Base-by-base conservation (phyloP, 2,329 filamentous ascomycete species). In the Gyromitra esculenta region DNA sequence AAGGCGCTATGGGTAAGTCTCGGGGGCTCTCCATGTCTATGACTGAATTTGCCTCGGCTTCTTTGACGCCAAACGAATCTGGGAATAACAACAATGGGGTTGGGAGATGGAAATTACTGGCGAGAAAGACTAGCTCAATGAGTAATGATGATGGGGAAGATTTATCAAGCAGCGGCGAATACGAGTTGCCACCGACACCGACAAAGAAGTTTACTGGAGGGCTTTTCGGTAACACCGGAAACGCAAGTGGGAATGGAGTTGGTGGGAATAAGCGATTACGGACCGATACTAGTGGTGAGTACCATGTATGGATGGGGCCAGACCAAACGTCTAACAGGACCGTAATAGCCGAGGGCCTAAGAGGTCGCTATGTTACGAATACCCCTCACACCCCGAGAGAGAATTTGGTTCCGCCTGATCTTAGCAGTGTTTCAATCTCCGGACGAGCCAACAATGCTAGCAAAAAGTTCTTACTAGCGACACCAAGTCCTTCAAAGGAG, bases 151-250 rank as follows among this genome's bases (percentile, higher is more conserved):
- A 77, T 2, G 91, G 90, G 25, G 93, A 94, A 52, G 92, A 97
- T 64, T 85, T 91, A 81, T 74, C 73, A 2, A 86, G 87, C 68
- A 86, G 84, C 25, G 92, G 84, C 25, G 92, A 94, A 74, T 87
- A 85, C 50, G 94, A 97, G 64, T 86, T 95, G 73, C 94, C 95
- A n/a, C 94, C 95, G 0, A 99, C 96, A 0, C 96, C 96, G 0
- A 98, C 96, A 0, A 98, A 97, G 83, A 87, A 85, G 56, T 85
- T 86, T 68, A 84, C 86, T 66, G 84, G 83, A n/a, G 81, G 83
- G 0, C 83, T 84, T 18, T 87, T 87, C 25, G 66, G 64, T n/a
- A 67, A 54, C 11, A 50, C 48, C 31, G 56, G 60, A 18, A 48
- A 18, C 11, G 41, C 15, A 11, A 39, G 54, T 9, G 66, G 66